Evolutionary conservation across 2,329 filamentous ascomycete species (phyloP), one percentile per base, ranked within the genome.

Genomic region (Sarocladium strictum): DNA sequence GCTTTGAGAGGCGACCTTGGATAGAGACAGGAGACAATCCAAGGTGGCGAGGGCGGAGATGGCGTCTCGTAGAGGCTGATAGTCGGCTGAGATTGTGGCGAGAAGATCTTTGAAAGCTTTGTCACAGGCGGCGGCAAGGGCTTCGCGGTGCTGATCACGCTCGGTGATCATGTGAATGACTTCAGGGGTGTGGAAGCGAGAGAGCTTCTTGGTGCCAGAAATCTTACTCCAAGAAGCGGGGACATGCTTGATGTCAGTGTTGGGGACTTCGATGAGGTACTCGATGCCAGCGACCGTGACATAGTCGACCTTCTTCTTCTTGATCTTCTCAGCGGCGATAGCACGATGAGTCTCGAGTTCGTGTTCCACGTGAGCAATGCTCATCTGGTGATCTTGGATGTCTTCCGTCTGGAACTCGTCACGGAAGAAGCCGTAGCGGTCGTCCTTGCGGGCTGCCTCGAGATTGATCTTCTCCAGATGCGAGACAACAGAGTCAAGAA

Each of bases 181-280:
- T 62, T 96, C 87, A 3, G 94, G 94, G 0, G 94, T 94, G 71
- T 99, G 94, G 69, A 97, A 99, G 56, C 94, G 86, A 0, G 90
- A 92, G 4, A 92, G 74, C 63, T 90, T 90, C 69, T 97, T 97
- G 6, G 94, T 99, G 51, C 93, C 92, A 55, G 88, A 95, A 63
- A 97, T 89, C 70, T 99, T 97, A 59, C 82, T 79, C 94, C 94
- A 99, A 0, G 90, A 95, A 3, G 94, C 93, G 1, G 94, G 94
- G 0, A 99, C 90, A 55, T 86, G 84, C 67, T 91, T 94, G 57
- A 97, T 79, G 54, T 90, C 83, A 1, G 79, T 69, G 68, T 96
- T 97, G 60, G 89, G 80, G 5, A 99, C 87, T 70, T 97, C 94
- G 63, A 99, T 89, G 19, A 99, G 81, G 66, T 90, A 99, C 67